Percentiles rank a stretch among this genome's conserved stretches.
phyloP scores from a whole-genome alignment of 768 basidiomycete species.

The Amanita rubescens region DNA sequence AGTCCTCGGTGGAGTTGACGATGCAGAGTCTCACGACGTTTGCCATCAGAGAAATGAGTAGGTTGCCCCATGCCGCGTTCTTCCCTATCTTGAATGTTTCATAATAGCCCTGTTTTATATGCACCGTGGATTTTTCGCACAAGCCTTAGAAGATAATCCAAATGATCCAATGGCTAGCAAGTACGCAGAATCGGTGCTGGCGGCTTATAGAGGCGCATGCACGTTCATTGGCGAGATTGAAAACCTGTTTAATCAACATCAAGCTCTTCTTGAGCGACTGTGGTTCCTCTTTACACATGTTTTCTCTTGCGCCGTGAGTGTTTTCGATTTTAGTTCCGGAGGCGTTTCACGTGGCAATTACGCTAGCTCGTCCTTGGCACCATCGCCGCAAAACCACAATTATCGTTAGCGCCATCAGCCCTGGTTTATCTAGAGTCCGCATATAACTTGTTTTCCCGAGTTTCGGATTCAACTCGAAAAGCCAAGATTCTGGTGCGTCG shows the following conservation, averaged over 20 bases:
- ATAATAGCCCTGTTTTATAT: conserved; percentile 58
- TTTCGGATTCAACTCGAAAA: conserved; percentile 45
- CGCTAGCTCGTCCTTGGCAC: conserved; percentile 61
- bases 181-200: conserved; percentile 59
- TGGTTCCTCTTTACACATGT: conserved; percentile 72
- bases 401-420: conserved; percentile 60
- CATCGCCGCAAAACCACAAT: conserved; percentile 55
- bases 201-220: conserved; percentile 63
- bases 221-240: conserved; percentile 60
- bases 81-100: not conserved
- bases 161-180: conserved; percentile 63
- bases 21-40: conserved; percentile 64
- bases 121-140: conserved; percentile 70
- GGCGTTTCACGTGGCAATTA: conserved; percentile 1
- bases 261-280: conserved; percentile 58
- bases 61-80: conserved; percentile 13
- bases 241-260: conserved; percentile 59
- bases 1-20: conserved; percentile 47
- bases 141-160: conserved; percentile 56
- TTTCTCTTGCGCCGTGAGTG: conserved; percentile 59
- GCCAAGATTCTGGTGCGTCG: conserved; percentile 52
- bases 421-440: conserved; percentile 63
- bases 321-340: not conserved
- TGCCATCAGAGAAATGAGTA: conserved; percentile 64
- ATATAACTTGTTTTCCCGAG: conserved; percentile 46